A percentile compares a stretch with the other conserved stretches of the same genome.
Evolutionary conservation across 371 early-diverging fungal species (phyloP).

Genomic region (Mortierella sp.): DNA sequence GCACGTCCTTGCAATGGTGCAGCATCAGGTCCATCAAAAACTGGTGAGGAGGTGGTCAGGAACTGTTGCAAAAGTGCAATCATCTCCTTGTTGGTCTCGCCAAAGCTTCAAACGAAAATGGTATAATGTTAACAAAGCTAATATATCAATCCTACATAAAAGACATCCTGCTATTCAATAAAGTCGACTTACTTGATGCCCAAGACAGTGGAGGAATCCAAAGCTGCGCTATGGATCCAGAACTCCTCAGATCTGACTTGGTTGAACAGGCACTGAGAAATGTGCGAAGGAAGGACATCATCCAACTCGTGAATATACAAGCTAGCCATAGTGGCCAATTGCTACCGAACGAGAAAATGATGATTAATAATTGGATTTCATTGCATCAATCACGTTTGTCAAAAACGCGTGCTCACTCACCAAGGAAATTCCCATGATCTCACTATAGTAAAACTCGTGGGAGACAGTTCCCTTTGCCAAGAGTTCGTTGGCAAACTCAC

Average conservation of each 20-base stretch:
- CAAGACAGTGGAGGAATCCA: conserved; percentile 70
- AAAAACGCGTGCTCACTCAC: conserved; percentile 5
- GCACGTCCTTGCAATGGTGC: conserved; percentile 65
- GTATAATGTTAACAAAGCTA: neutral
- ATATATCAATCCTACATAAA: neutral
- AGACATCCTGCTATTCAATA: neutral
- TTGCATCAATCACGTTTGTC: neutral
- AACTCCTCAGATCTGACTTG: conserved; percentile 61
- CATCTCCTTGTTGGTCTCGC: conserved; percentile 63
- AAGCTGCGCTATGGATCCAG: conserved; percentile 66
- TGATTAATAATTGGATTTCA: neutral
- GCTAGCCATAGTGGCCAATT: conserved; percentile 69
- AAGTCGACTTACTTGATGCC: conserved; percentile 66
- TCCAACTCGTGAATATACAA: conserved; percentile 74
- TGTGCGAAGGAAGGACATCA: conserved; percentile 69
- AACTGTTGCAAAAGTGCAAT: conserved; percentile 69
- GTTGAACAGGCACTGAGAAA: conserved; percentile 68
- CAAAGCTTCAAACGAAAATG: conserved; percentile 48
- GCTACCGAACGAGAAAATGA: conserved; percentile 36
- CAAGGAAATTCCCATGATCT: conserved; percentile 73
- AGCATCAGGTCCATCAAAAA: conserved; percentile 61
- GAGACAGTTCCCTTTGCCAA: conserved; percentile 62
- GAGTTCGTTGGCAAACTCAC: conserved; percentile 61
- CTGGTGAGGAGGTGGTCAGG: conserved; percentile 70
- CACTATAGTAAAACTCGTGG: conserved; percentile 69